Evolutionary conservation across 2,329 filamentous ascomycete species (phyloP), one percentile per base, ranked within the genome.

Genomic region (Xylaria sp.): DNA sequence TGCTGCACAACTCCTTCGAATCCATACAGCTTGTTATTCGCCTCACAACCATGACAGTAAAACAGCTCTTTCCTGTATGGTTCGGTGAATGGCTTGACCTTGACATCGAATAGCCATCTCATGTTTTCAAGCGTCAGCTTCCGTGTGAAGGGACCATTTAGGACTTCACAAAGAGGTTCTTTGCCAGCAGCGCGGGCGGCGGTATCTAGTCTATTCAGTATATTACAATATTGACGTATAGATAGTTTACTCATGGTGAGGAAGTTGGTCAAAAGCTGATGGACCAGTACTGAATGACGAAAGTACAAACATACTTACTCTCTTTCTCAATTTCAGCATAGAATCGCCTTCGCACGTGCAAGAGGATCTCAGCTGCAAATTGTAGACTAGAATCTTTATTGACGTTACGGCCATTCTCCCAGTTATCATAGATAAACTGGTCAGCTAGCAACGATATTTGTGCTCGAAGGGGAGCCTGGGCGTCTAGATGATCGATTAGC

Each of bases 1-100:
- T 97, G 93, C 77, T 96, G 93, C 54, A 95, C 87, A 32, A 95
- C 88, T 9, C 90, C 90, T 79, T 95, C 92, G 71, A 96, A 92
- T 0, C 90, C 90, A 74, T 92, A 95, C 65, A 86, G 87, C 77
- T 92, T 93, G 55, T 83, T 81, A 72, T 86, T 88, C 59, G 83
- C 84, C 57, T 90, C 87, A 77, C 92, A 94, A 35, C 84, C 87
- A 73, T 88, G 90, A 81, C 93, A 96, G 66, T 92, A 85, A 78
- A 96, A 96, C 10, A 94, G 81, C 64, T 94, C 92, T 75, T 90
- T 92, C 73, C 89, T 85, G 73, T 86, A 85, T 54, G 83, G 81
- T 70, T 93, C 90, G 2, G 91, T 93, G 63, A 88, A 81, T 27
- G 88, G 88, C 75, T 90, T 92, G 76, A 96, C 85, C 78, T 93